Evolutionary conservation across 2,329 filamentous ascomycete species (phyloP), one percentile per base, ranked within the genome.

Genomic region (Colletotrichum paranaense): DNA sequence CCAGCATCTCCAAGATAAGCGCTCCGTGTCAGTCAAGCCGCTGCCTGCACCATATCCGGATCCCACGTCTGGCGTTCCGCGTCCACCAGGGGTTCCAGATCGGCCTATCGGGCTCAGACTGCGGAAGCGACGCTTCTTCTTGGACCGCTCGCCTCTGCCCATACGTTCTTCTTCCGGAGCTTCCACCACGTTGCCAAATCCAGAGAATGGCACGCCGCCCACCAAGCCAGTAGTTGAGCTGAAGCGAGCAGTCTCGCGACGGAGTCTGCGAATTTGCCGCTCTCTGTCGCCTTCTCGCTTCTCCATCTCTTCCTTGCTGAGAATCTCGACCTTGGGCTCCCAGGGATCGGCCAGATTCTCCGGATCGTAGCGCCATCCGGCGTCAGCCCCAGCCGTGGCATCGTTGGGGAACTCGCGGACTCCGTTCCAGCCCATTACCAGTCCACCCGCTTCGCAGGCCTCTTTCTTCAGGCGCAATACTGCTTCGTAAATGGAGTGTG

Each of bases 301-400:
- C 84, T 99, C 97, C 67, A 99, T 98, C 80, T 99, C 97, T 78
- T 99, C 97, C 78, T 98, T 97, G 52, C 93, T 95, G 2, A 99
- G 85, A 0, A 89, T 87, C 81, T 96, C 94, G 9, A 97, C 88
- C 84, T 94, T 94, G 7, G 94, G 93, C 80, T 95, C 93, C 94
- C 94, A 97, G 74, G 94, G 92, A 75, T 94, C 92, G 8, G 90
- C 95, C 4, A 98, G 88, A 72, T 95, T 93, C 79, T 98, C 97
- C 3, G 95, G 94, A 76, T 99, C 97, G 80, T 98, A 98, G 75
- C 97, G 90, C 96, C 97, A 98, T 3, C 97, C 97, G 16, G 95
- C 95, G 72, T 95, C 94, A 2, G 84, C 84, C n/a, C 93, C 92
- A 76, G 95, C 92, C 9, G 94, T 94, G 2, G 95, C 94, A 80